Conservation (phyloP, 2,329 filamentous ascomycete species). For the Neonectria faginata region DNA sequence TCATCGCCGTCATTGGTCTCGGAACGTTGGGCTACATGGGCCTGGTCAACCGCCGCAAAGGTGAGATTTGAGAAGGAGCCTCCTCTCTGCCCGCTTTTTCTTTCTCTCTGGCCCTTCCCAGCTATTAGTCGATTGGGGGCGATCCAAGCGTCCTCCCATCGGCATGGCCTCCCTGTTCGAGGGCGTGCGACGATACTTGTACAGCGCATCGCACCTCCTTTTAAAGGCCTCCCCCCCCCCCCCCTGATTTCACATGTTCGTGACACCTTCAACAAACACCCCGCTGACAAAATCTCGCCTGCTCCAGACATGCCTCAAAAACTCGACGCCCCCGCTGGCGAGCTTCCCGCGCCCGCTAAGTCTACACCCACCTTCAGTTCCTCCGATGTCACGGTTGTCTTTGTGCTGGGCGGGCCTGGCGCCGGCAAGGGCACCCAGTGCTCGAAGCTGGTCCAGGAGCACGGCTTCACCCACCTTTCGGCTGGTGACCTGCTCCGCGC, state of each 20-base stretch:
- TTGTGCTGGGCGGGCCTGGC: constrained; percentile 95
- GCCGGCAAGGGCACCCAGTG: constrained; percentile 98
- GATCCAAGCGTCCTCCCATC: constrained; percentile 24
- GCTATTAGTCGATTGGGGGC: constrained; percentile 26
- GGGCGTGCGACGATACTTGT: constrained; percentile 14
- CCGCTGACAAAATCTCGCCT: constrained; percentile 13
- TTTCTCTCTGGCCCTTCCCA: constrained; percentile 18
- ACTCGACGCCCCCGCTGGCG: constrained; percentile 33
- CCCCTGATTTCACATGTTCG: constrained; percentile 16
- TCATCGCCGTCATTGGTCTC: constrained; percentile 61
- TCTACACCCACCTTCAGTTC: constrained; percentile 77
- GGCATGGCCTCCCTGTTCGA: constrained; percentile 13
- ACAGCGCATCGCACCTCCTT: constrained; percentile 17
- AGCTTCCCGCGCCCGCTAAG: constrained; percentile 63
- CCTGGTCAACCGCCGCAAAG: constrained; percentile 62
- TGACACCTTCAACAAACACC: constrained; percentile 1
- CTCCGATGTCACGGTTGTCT: constrained; percentile 87
- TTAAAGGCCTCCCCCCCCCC: neutral
- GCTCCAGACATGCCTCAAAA: constrained; percentile 30
- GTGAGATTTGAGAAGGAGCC: constrained; percentile 50
- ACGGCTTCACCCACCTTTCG: constrained; percentile 92
- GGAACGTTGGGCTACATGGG: constrained; percentile 63
- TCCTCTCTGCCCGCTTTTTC: constrained; percentile 13
- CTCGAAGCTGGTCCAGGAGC: constrained; percentile 84
- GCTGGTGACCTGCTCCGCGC: constrained; percentile 94